Conservation (phyloP, 768 basidiomycete genomes). For the Hemileccinum impolitum region DNA sequence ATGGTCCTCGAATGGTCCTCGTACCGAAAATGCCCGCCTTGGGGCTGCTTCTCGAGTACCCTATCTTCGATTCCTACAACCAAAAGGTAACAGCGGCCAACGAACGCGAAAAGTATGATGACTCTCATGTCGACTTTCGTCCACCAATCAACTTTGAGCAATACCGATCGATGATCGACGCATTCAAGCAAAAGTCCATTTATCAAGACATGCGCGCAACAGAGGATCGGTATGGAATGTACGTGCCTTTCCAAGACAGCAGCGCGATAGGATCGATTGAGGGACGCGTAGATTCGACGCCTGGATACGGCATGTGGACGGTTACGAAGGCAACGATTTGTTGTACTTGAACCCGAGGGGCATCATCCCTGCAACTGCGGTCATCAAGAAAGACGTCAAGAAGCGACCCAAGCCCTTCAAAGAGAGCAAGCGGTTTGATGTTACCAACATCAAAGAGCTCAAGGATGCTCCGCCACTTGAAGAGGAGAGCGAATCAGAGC, state of each 20-base stretch:
- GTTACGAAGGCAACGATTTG: constrained; percentile 74
- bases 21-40: constrained; percentile 96
- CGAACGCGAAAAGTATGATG: constrained; percentile 43
- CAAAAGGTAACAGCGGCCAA: constrained; percentile 43
- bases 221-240: constrained; percentile 78
- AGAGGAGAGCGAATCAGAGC: constrained; percentile 44
- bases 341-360: constrained; percentile 76
- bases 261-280: not conserved
- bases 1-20: constrained; percentile 70
- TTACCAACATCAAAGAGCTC: constrained; percentile 40
- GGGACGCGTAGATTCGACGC: constrained; percentile 62
- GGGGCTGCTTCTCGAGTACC: constrained; percentile 87
- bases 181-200: constrained; percentile 83
- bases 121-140: constrained; percentile 59
- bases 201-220: constrained; percentile 84
- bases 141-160: constrained; percentile 69
- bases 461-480: constrained; percentile 27
- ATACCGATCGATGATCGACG: constrained; percentile 64
- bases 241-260: constrained; percentile 29
- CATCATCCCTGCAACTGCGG: constrained; percentile 65
- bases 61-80: constrained; percentile 79
- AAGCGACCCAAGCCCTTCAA: constrained; percentile 59
- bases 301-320: constrained; percentile 76
- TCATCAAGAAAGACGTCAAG: constrained; percentile 55
- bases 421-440: constrained; percentile 67